Percentiles rank a stretch among this genome's conserved stretches.
phyloP scores from a whole-genome alignment of 495 filamentous ascomycete species.

The Lichenothelia convexa region DNA sequence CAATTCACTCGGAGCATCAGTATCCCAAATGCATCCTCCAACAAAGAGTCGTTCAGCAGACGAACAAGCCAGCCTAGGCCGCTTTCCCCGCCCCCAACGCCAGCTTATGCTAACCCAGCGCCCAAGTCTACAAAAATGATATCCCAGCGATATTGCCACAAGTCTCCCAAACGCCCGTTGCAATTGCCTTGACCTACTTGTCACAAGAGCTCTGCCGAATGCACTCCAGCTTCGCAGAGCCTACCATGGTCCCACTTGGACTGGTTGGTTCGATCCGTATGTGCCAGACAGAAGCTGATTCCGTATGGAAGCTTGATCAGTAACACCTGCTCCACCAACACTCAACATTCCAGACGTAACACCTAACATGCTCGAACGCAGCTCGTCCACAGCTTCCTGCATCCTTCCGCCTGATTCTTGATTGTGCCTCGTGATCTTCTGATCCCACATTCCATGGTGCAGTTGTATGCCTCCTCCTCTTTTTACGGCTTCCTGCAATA shows the following conservation, averaged over 20 bases:
- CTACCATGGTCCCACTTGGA: background rate
- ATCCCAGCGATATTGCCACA: too few relatives aligned
- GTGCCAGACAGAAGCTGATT: background rate
- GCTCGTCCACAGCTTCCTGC: slow-evolving; percentile 59
- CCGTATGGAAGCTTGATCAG: background rate
- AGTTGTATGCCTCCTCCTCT: slow-evolving; percentile 69
- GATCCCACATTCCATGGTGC: slow-evolving; percentile 87
- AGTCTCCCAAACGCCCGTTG: too few relatives aligned
- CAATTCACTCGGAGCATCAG: too few relatives aligned
- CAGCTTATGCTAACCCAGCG: too few relatives aligned
- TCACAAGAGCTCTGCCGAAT: too few relatives aligned
- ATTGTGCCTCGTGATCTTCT: slow-evolving; percentile 74
- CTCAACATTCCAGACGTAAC: slow-evolving; percentile 44
- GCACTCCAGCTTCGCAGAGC: too few relatives aligned
- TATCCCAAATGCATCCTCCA: too few relatives aligned
- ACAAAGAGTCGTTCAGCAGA: too few relatives aligned
- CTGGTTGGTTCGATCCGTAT: background rate
- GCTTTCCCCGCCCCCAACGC: too few relatives aligned
- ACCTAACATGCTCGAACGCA: slow-evolving; percentile 50
- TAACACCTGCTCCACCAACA: slow-evolving; percentile 23
- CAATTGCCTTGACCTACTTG: too few relatives aligned
- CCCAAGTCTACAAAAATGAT: too few relatives aligned
- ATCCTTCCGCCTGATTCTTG: slow-evolving; percentile 68
- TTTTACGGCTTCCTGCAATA: slow-evolving; percentile 77
- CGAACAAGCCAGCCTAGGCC: too few relatives aligned